Base-by-base conservation (phyloP, 1,139 yeast genomes). In the Yamadazyma pseudoaaseri region DNA sequence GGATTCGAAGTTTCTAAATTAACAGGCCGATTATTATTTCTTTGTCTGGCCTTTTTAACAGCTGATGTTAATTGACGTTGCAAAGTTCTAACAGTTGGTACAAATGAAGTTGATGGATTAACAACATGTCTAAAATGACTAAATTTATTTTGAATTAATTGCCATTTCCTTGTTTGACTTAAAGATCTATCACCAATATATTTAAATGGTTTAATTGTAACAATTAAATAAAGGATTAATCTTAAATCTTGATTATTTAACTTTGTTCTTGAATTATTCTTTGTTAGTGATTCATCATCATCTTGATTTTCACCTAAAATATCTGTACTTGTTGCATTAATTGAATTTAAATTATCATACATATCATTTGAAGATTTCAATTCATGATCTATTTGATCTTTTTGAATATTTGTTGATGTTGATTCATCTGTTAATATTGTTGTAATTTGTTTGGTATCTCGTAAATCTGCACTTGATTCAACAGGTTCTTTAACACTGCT, bases 121-220 rank as follows among this genome's bases (percentile, higher is more conserved):
- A 30, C 27, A 18, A 32, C 31, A 22, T 44, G 37, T 34, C 60
- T 60, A 18, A 42, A 39, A 15, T 52, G 48, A 21, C 53, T 50
- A 34, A 53, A 62, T 30, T 44, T 47, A 10, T 41, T 43, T 37
- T 63, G 68, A 29, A 64, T 60, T 20, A 54, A 31, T 36, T 58
- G 62, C 70, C 70, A 64, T 39, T 63, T 64, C 33, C 52, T 56
- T 2, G 65, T 60, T 42, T 64, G 70, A 28, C 56, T 52, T 16
- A 58, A 39, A 6, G 56, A 46, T 20, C 65, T 47, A 39, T 63
- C 63, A 2, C 70, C 70, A 22, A 63, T 54, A 36, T 62, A 63
- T 36, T 63, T 63, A 43, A 64, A 64, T 4, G 70, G 70, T 37
- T 61, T 62, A 16, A 62, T 51, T 17, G 54, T 47, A 11, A 58